Conservation (phyloP, 805 yeast genomes). For the Kuraishia piskuri region DNA sequence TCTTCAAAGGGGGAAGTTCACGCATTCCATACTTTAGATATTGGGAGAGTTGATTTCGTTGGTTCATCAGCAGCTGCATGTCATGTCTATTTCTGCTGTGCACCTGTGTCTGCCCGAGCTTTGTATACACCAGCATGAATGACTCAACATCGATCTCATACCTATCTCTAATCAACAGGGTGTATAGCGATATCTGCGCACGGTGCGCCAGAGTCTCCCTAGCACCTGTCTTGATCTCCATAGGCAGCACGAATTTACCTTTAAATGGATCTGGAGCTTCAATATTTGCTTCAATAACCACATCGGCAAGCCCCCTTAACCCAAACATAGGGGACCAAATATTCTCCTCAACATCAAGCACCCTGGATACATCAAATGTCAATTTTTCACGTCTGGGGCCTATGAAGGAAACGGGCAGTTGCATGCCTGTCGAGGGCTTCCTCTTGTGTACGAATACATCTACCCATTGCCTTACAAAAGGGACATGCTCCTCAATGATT, state of each 20-base stretch:
- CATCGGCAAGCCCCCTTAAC: slow-evolving; percentile 83
- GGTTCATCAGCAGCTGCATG: slow-evolving; percentile 56
- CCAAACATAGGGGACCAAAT: slow-evolving; percentile 92
- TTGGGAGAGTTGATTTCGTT: slow-evolving; percentile 62
- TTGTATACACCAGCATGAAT: slow-evolving; percentile 69
- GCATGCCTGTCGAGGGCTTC: slow-evolving; percentile 11
- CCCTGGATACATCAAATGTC: slow-evolving; percentile 46
- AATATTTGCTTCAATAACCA: slow-evolving; percentile 58
- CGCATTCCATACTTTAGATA: slow-evolving; percentile 42
- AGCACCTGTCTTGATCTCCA: slow-evolving; percentile 87
- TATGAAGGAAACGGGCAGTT: background rate
- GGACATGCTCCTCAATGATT: slow-evolving; percentile 37
- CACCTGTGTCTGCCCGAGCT: slow-evolving; percentile 42
- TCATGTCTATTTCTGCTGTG: slow-evolving; percentile 44
- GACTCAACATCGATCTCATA: slow-evolving; percentile 61
- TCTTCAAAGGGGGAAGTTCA: slow-evolving; percentile 44
- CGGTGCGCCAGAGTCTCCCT: slow-evolving; percentile 57
- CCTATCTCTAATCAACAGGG: slow-evolving; percentile 69
- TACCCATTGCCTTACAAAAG: slow-evolving; percentile 47
- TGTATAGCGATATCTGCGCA: slow-evolving; percentile 81
- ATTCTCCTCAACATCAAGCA: slow-evolving; percentile 82
- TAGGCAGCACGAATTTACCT: slow-evolving; percentile 55
- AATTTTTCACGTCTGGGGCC: slow-evolving; percentile 18
- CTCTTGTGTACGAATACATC: slow-evolving; percentile 30
- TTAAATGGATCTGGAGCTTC: slow-evolving; percentile 20